Evolutionary conservation across 768 basidiomycete species (phyloP).

Genomic region (Lactarius hengduanensis): DNA sequence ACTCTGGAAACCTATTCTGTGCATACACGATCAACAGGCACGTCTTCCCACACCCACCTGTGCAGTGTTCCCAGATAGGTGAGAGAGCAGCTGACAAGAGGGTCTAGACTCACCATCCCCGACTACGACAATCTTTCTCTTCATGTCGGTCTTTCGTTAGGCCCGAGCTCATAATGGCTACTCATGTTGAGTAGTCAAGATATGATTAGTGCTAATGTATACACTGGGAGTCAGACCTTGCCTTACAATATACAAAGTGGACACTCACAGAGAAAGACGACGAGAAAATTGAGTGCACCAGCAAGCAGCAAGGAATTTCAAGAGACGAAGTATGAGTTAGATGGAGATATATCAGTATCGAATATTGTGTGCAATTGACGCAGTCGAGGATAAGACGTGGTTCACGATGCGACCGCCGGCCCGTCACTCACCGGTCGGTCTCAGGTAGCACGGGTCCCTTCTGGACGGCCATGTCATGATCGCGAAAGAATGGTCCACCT

Average conservation of each 20-base stretch:
- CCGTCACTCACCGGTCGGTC: conserved; percentile 7
- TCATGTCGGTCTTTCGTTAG: conserved; percentile 56
- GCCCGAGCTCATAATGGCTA: conserved; percentile 19
- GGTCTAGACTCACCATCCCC: conserved; percentile 64
- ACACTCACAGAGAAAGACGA: conserved; percentile 12
- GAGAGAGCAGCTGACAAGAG: conserved; percentile 33
- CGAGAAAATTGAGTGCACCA: conserved; percentile 9
- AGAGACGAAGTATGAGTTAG: conserved; percentile 14
- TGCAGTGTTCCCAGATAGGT: conserved; percentile 27
- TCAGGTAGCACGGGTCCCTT: not conserved
- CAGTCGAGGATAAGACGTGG: conserved; percentile 3
- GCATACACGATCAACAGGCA: conserved; percentile 96
- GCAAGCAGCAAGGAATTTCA: conserved; percentile 4
- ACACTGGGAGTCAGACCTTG: not conserved
- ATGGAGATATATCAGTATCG: conserved; percentile 20
- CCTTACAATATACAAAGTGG: not conserved
- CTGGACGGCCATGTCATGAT: conserved; percentile 22
- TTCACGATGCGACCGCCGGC: conserved; percentile 15
- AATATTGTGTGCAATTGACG: conserved; percentile 9
- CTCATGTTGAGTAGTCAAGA: conserved; percentile 26
- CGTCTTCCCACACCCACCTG: conserved; percentile 88
- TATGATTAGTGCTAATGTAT: not conserved
- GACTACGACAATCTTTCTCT: conserved; percentile 86
- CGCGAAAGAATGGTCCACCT: conserved; percentile 18
- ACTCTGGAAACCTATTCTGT: conserved; percentile 95